phyloP scores from a whole-genome alignment of 129 eudicot species.

The Saussurea involucrata region DNA sequence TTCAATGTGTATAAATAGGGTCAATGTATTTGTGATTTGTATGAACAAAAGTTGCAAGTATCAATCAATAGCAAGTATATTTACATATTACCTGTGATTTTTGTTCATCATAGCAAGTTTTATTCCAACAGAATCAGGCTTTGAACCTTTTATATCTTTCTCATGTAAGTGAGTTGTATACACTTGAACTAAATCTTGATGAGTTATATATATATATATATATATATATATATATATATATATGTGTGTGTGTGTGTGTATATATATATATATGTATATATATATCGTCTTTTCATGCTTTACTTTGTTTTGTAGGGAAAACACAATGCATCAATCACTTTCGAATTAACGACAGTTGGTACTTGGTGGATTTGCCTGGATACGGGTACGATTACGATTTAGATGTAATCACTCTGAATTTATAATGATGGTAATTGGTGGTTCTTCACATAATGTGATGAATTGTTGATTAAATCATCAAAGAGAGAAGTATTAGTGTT shows the following conservation, averaged over 20 bases:
- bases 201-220: too few relatives aligned
- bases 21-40: too few relatives aligned
- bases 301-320: slow-evolving; percentile 58
- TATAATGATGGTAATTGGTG: background rate
- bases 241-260: too few relatives aligned
- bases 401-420: background rate
- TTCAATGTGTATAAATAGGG: too few relatives aligned
- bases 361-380: slow-evolving; percentile 92
- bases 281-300: slow-evolving; percentile 4
- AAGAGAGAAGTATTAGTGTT: background rate
- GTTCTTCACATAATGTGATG: background rate
- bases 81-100: too few relatives aligned
- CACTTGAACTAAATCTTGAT: background rate
- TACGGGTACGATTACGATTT: slow-evolving; percentile 56
- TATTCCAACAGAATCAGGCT: too few relatives aligned
- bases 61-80: too few relatives aligned
- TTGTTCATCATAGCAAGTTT: too few relatives aligned
- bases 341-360: slow-evolving; percentile 90
- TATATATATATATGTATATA: too few relatives aligned
- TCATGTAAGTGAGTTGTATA: background rate
- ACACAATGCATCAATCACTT: slow-evolving; percentile 99
- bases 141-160: background rate
- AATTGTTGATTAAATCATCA: background rate
- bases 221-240: too few relatives aligned
- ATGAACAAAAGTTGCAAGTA: too few relatives aligned